Base-by-base conservation (phyloP, 768 basidiomycete species). In the Myochromella boudieri region DNA sequence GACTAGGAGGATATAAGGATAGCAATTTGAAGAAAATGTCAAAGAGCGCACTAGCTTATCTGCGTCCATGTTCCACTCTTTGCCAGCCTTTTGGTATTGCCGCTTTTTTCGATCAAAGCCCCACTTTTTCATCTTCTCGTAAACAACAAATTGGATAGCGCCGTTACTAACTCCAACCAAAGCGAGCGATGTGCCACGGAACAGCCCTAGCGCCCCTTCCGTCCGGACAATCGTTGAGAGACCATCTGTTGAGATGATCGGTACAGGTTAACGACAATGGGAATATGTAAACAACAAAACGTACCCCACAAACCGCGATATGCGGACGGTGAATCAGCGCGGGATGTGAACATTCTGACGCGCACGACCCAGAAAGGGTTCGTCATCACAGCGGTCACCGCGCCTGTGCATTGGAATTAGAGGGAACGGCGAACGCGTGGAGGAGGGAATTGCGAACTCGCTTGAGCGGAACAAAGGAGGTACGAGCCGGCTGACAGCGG, bases 311-410 rank as follows among this genome's bases (percentile, higher is more conserved):
- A 72, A 7, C 86, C 83, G 14, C 82, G 80, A 65, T 97, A 97
- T 1, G 92, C 83, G 2, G 64, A 71, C 7, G 87, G 82, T 32
- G 85, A 80, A 45, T 79, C 75, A 22, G 78, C 65, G 8, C 69
- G 70, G 1, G 93, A 87, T 1, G 94, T 92, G 62, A 97, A 99
- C 84, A 97, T 94, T 49, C 97, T 83, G 7, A 97, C 95, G 71
- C 95, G 90, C 45, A 98, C 88, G 11, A 98, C 88, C 95, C 95
- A 98, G 56, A 97, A 82, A 0, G 95, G 97, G 65, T 99, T 98
- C 6, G 95, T 99, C 62, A 97, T 77, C 59, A 98, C 71, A 1
- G 97, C 94, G 3, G 95, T 97, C 14, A 83, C 84, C 10, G 95
- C 90, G 71, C 95, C 95, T 98, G 56, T 29, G 46, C 29, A 46